Evolutionary conservation across 768 basidiomycete genomes (phyloP), one percentile per base, ranked within the genome.

Genomic region (Paxillus ammoniavirescens): DNA sequence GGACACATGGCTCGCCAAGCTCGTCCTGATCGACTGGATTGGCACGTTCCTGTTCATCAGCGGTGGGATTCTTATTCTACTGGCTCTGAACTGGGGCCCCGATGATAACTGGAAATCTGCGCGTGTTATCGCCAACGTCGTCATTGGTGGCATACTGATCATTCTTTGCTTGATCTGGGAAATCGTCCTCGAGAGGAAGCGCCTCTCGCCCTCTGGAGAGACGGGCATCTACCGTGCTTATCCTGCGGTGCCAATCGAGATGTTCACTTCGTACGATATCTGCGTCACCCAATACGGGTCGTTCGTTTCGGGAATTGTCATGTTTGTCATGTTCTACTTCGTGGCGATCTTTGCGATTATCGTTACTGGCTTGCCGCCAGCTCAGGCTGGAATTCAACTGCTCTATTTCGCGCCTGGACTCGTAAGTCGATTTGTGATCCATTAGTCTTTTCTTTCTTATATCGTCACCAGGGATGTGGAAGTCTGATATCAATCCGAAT

Each of bases 251-350:
- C 81, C 81, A 9, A 62, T 80, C 21, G 71, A 70, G 38, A 46
- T 81, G 26, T 78, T 81, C 66, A 64, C 63, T 12, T 73, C 71
- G 46, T 70, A 66, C 28, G 75, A 81, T 56, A 59, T 81, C 42
- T 73, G 70, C 47, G 69, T 72, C 4, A 68, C 69, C 38, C 69
- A 70, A 55, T 74, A 68, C 53, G 71, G 61, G 15, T 67, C 72
- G 15, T 73, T 78, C 50, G 68, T 75, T 10, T 66, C 66, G 1
- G 79, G 79, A 8, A 75, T 81, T 62, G 71, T 82, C 53, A 75
- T 75, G 72, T 66, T 80, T 53, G 78, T 78, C 47, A 75, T 76
- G 71, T 80, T 81, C 63, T 82, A 82, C 61, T 81, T 82, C 56
- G 70, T 81, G 42, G 72, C 79, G 1, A 77, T 81, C 49, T 81